Conservation (phyloP, 352 stramenopile genomes). For the Pythium aphanidermatum region DNA sequence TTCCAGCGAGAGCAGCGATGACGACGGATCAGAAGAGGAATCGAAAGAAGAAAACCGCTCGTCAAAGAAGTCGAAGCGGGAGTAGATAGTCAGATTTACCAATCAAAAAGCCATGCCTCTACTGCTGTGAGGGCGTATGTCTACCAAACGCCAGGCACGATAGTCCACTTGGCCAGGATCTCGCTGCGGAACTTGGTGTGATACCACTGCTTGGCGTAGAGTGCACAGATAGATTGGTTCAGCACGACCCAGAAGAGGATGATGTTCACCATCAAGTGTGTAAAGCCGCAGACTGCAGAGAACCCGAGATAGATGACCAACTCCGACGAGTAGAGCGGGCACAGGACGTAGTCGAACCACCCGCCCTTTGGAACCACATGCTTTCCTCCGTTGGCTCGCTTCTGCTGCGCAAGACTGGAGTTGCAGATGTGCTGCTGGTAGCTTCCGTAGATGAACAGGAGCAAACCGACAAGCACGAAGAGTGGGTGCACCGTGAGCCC, state of each 20-base stretch:
- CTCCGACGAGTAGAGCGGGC: slow-evolving; percentile 58
- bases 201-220: slow-evolving; percentile 51
- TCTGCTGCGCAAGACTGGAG: slow-evolving; percentile 44
- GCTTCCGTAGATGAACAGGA: slow-evolving; percentile 37
- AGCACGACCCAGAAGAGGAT: slow-evolving; percentile 46
- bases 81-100: too few species aligned
- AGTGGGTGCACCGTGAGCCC: slow-evolving; percentile 3
- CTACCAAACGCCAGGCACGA: slow-evolving; percentile 29
- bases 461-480: slow-evolving; percentile 18
- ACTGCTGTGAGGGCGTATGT: not conserved
- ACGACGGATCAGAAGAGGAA: slow-evolving; percentile 2
- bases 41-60: slow-evolving; percentile 17
- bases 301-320: slow-evolving; percentile 57
- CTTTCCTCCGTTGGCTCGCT: slow-evolving; percentile 35
- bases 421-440: slow-evolving; percentile 67
- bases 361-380: slow-evolving; percentile 52
- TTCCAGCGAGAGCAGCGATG: slow-evolving; percentile 12
- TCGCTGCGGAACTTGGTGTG: slow-evolving; percentile 48
- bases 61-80: slow-evolving; percentile 22
- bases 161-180: slow-evolving; percentile 11
- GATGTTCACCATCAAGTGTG: slow-evolving; percentile 36
- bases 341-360: slow-evolving; percentile 62
- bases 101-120: too few species aligned
- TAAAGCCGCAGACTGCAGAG: slow-evolving; percentile 31
- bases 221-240: slow-evolving; percentile 58